Evolutionary conservation across 1,284 basidiomycete species (phyloP).

Genomic region (Marasmius sp.): DNA sequence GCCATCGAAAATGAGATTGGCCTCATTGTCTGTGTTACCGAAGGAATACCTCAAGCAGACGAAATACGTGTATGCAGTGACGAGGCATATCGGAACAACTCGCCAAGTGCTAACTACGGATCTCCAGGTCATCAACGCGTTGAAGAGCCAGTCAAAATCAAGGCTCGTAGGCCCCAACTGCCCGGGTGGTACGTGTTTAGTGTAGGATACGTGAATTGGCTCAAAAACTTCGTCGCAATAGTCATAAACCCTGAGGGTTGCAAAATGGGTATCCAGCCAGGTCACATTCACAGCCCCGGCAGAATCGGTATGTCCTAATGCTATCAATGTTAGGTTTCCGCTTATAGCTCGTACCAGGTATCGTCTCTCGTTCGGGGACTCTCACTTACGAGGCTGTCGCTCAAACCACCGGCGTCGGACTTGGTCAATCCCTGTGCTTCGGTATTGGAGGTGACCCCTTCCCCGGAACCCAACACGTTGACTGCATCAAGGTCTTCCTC

Average conservation of each 20-base stretch:
- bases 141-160: conserved; percentile 92
- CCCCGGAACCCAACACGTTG: conserved; percentile 94
- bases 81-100: background rate
- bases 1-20: conserved; percentile 97
- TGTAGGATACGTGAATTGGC: background rate
- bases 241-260: conserved; percentile 97
- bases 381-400: conserved; percentile 91
- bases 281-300: conserved; percentile 95
- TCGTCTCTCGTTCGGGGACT: conserved; percentile 96
- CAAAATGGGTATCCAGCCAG: conserved; percentile 99
- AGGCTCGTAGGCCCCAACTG: conserved; percentile 97
- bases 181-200: conserved; percentile 62
- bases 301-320: conserved; percentile 72
- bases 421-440: conserved; percentile 95
- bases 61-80: conserved; percentile 77
- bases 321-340: background rate
- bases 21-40: conserved; percentile 95
- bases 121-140: conserved; percentile 83
- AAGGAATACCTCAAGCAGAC: conserved; percentile 95
- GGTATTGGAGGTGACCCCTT: conserved; percentile 99
- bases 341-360: conserved; percentile 52
- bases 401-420: conserved; percentile 93
- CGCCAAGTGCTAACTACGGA: background rate
- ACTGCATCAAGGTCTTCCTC: conserved; percentile 96
- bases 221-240: conserved; percentile 12